Evolutionary conservation across 257 asterid genomes (phyloP).

Genomic region (Solanum bulbocastanum): DNA sequence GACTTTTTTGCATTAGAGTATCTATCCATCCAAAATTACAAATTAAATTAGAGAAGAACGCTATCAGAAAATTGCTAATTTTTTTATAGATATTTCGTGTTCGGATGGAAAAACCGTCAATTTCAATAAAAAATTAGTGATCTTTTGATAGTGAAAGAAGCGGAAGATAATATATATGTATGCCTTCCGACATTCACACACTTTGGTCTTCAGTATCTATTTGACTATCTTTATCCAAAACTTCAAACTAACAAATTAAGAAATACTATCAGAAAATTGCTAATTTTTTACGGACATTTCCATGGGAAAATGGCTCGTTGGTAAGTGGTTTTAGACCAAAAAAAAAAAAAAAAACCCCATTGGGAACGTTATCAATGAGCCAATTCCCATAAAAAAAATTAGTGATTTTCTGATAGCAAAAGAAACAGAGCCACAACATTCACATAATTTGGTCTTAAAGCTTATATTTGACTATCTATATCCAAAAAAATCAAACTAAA

Average conservation of each 20-base stretch:
- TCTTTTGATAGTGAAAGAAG: not conserved
- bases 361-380: not conserved
- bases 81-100: not conserved
- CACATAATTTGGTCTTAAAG: not conserved
- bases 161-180: not conserved
- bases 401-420: not conserved
- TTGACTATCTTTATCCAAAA: not conserved
- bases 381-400: not conserved
- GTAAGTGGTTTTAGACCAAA: not conserved
- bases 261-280: not conserved
- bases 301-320: not conserved
- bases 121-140: not conserved
- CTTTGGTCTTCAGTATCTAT: not conserved
- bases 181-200: not conserved
- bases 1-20: not conserved
- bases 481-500: not conserved
- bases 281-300: not conserved
- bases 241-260: not conserved
- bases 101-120: not conserved
- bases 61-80: not conserved
- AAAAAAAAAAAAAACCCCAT: not conserved
- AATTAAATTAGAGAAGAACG: not conserved
- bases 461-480: not conserved
- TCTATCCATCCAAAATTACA: not conserved
- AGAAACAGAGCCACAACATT: not conserved